A percentile compares a stretch with the other conserved stretches of the same genome.
Conservation (phyloP, 495 filamentous ascomycete genomes). For the Bathelium albidoporum region DNA sequence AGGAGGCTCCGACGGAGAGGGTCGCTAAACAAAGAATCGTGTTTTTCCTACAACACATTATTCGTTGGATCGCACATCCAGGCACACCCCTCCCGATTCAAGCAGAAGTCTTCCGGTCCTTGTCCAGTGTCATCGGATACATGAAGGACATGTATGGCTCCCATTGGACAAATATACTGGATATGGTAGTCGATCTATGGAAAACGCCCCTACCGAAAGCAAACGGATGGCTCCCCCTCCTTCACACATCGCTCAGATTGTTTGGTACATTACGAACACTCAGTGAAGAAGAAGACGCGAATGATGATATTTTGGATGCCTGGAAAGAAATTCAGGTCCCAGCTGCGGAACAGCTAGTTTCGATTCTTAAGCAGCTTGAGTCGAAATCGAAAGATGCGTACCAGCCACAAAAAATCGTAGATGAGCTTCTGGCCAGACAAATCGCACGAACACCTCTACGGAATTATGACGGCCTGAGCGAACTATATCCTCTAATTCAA, state of each 20-base stretch:
- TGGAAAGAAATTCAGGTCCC: conserved; percentile 43
- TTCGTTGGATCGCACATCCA: conserved; percentile 55
- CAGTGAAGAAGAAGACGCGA: conserved; percentile 44
- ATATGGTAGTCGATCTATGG: conserved; percentile 37
- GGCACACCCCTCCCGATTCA: conserved; percentile 36
- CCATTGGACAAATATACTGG: conserved; percentile 65
- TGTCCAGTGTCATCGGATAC: conserved; percentile 56
- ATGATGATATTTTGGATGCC: conserved; percentile 77
- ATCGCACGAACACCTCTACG: conserved; percentile 48
- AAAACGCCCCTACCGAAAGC: not conserved
- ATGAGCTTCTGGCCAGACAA: conserved; percentile 54
- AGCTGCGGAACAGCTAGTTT: conserved; percentile 38
- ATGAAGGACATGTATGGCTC: conserved; percentile 71
- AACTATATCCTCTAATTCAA: conserved; percentile 60
- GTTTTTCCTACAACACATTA: conserved; percentile 69
- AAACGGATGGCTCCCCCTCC: conserved; percentile 40
- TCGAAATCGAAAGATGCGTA: conserved; percentile 7
- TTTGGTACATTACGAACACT: conserved; percentile 48
- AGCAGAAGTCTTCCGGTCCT: conserved; percentile 50
- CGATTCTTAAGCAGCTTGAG: conserved; percentile 19
- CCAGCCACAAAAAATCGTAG: conserved; percentile 58
- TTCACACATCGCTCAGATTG: conserved; percentile 63
- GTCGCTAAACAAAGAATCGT: conserved; percentile 73
- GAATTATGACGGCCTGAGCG: conserved; percentile 46
- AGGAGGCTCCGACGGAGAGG: conserved; percentile 35